A percentile compares a stretch with the other conserved stretches of the same genome.
Evolutionary conservation across 371 early-diverging fungal genomes (phyloP).

Genomic region (Chytridium lagenaria): DNA sequence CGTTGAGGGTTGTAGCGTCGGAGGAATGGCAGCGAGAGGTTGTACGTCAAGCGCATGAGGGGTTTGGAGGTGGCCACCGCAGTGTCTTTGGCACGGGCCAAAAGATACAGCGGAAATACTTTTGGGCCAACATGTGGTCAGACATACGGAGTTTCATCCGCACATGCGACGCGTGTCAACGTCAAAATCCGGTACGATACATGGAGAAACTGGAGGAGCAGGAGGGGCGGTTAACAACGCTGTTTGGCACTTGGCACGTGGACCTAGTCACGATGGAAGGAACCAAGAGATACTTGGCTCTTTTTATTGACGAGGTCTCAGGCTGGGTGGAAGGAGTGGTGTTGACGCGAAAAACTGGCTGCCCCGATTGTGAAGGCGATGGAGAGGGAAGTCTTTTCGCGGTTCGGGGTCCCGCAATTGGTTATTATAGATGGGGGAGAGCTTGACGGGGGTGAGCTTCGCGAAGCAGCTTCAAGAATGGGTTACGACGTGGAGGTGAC

Average conservation of each 20-base stretch:
- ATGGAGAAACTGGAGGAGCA: conserved; percentile 14
- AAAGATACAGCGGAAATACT: conserved; percentile 19
- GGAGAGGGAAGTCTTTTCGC: conserved; percentile 6
- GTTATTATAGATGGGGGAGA: conserved; percentile 23
- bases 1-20: conserved; percentile 19
- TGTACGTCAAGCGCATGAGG: conserved; percentile 21
- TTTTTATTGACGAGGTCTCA: conserved; percentile 25
- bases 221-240: neutral
- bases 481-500: conserved; percentile 6
- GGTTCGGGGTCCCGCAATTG: conserved; percentile 4
- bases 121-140: conserved; percentile 20
- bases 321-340: conserved; percentile 12
- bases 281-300: conserved; percentile 1
- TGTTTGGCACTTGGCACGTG: conserved; percentile 17
- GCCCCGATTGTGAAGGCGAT: conserved; percentile 11
- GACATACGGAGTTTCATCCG: conserved; percentile 17
- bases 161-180: conserved; percentile 16
- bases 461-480: neutral
- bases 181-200: conserved; percentile 4
- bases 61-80: conserved; percentile 29
- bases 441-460: conserved; percentile 14
- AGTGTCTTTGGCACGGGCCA: conserved; percentile 18
- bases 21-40: neutral
- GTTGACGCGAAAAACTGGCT: neutral
- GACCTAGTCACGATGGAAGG: conserved; percentile 28